phyloP scores from a whole-genome alignment of 1,284 basidiomycete genomes.

The Cronartium quercuum region DNA sequence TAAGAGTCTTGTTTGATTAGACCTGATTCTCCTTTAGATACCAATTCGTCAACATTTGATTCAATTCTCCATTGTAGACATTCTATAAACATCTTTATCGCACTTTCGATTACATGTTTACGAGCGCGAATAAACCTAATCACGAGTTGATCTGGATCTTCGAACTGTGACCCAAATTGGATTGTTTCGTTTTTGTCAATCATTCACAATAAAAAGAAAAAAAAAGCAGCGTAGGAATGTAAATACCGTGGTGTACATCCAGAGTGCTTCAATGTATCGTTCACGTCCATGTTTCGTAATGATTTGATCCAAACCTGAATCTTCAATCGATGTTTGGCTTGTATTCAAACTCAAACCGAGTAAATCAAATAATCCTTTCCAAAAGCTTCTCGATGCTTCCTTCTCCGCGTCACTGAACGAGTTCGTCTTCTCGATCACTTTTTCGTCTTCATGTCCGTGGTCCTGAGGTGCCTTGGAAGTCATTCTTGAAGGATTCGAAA shows the following conservation, averaged over 20 bases:
- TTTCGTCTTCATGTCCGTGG: too few species aligned
- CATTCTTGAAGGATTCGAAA: too few species aligned
- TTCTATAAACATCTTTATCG: constrained; percentile 26
- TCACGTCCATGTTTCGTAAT: background rate
- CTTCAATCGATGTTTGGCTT: background rate
- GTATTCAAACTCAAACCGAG: background rate
- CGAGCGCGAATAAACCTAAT: constrained; percentile 32
- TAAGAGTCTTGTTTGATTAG: constrained; percentile 10
- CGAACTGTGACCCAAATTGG: background rate
- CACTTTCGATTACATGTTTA: constrained; percentile 15
- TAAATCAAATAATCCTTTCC: background rate
- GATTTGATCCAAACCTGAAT: background rate
- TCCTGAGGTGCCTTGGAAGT: too few species aligned
- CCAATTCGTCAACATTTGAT: constrained; percentile 15
- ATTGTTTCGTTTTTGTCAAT: background rate
- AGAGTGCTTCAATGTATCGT: background rate
- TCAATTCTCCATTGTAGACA: constrained; percentile 37
- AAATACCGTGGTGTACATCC: background rate
- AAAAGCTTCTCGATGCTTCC: background rate
- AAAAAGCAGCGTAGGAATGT: background rate
- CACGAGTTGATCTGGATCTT: constrained; percentile 29
- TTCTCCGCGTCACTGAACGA: background rate
- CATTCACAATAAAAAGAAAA: background rate
- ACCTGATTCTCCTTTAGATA: background rate
- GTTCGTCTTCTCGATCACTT: too few species aligned